Evolutionary conservation across 2,329 filamentous ascomycete genomes (phyloP).

Genomic region (Fusarium xylarioides): DNA sequence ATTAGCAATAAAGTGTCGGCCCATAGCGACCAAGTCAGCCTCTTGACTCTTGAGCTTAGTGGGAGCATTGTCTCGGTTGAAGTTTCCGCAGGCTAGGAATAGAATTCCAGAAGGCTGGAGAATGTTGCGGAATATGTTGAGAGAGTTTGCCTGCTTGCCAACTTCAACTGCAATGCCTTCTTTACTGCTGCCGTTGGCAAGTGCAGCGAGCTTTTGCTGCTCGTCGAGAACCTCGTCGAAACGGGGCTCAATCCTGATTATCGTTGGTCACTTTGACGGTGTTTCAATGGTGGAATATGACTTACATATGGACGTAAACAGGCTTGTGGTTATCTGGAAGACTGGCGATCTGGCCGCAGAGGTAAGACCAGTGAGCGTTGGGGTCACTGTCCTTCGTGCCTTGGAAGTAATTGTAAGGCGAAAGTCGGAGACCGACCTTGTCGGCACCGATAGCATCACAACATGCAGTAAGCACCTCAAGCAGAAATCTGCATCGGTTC

Average conservation of each 20-base stretch:
- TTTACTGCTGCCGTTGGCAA: constrained; percentile 36
- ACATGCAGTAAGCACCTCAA: constrained; percentile 27
- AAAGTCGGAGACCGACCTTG: constrained; percentile 34
- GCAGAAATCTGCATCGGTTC: constrained; percentile 33
- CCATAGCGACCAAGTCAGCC: constrained; percentile 43
- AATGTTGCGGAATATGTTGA: constrained; percentile 53
- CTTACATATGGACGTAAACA: constrained; percentile 1
- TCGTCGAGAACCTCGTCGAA: constrained; percentile 58
- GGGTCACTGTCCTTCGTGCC: constrained; percentile 44
- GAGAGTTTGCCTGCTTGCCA: constrained; percentile 40
- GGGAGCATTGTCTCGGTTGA: constrained; percentile 23
- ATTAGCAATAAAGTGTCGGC: constrained; percentile 47
- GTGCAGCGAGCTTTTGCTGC: constrained; percentile 52
- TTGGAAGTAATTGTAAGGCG: constrained; percentile 47
- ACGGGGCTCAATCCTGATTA: constrained; percentile 54
- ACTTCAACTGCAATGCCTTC: not conserved
- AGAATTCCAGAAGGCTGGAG: constrained; percentile 51
- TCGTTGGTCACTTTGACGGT: not conserved
- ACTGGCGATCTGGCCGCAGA: constrained; percentile 47
- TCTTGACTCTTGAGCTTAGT: constrained; percentile 49
- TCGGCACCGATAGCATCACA: constrained; percentile 31
- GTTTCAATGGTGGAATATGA: accelerated
- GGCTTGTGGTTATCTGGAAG: constrained; percentile 36
- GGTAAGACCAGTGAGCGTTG: constrained; percentile 49
- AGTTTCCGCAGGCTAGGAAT: constrained; percentile 62